Percentiles rank a stretch among this genome's conserved stretches.
Conservation (phyloP, 208 protist species). For the Willaertia magna region DNA sequence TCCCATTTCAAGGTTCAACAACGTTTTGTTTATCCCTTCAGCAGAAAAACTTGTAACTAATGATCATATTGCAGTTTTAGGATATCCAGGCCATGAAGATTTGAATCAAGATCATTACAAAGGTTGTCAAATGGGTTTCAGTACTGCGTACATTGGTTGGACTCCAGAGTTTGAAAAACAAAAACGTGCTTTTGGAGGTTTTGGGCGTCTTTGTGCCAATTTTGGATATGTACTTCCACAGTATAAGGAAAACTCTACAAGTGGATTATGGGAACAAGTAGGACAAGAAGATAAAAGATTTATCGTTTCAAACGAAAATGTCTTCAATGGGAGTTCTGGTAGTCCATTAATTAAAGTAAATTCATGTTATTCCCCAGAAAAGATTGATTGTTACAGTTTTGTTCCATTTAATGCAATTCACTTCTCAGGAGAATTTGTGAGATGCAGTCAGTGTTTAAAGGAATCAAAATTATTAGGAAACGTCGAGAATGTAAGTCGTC, state of each 20-base stretch:
- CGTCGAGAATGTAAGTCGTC: not conserved
- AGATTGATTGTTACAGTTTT: not conserved
- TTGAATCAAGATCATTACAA: no score
- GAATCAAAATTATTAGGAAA: not conserved
- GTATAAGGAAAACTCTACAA: no score
- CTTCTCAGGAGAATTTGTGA: not conserved
- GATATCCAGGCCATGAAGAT: not conserved
- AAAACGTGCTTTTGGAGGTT: not conserved
- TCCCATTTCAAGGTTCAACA: not conserved
- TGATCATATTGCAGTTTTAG: not conserved
- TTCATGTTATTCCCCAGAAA: no score
- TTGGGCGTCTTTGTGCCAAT: not conserved
- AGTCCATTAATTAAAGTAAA: no score
- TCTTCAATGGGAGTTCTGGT: no score
- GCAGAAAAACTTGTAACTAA: not conserved
- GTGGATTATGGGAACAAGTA: no score
- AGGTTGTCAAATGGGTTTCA: not conserved
- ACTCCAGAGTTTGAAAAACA: not conserved
- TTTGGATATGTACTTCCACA: not conserved
- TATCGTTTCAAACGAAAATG: no score
- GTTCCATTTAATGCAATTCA: not conserved
- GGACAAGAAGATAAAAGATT: no score
- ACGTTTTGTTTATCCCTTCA: not conserved
- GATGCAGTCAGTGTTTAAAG: not conserved
- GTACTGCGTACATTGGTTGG: not conserved